A percentile compares a stretch with the other conserved stretches of the same genome.
phyloP scores from a whole-genome alignment of 78 protist species.

The Dictyostelium brefeldianum region DNA sequence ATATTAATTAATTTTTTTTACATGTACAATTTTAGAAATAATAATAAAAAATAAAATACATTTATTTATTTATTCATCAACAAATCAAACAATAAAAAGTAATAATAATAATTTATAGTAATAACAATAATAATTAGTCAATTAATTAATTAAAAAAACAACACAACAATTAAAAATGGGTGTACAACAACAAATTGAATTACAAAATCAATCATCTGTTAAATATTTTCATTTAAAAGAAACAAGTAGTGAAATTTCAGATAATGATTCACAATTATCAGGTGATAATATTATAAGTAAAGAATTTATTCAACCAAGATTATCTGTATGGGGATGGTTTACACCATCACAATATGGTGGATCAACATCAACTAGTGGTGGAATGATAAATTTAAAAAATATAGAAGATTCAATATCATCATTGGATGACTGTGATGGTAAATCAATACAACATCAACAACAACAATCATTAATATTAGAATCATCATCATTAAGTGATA shows the following conservation, averaged over 20 bases:
- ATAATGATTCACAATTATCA: neutral
- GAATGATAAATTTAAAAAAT: neutral
- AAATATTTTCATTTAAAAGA: conserved; percentile 53
- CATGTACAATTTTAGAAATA: neutral
- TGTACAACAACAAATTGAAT: conserved; percentile 54
- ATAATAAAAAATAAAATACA: neutral
- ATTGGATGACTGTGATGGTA: neutral
- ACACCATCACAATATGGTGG: conserved; percentile 34
- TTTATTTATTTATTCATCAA: conserved; percentile 8
- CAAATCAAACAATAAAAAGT: too few relatives aligned
- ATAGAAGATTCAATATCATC: neutral
- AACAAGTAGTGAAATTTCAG: conserved; percentile 3
- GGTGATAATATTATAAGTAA: neutral
- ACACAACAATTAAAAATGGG: conserved; percentile 27
- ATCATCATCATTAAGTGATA: neutral
- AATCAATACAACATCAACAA: conserved; percentile 6
- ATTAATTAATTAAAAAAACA: neutral
- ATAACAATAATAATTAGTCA: neutral
- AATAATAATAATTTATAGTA: neutral
- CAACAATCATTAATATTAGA: neutral
- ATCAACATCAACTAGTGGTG: neutral
- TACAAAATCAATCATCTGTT: conserved; percentile 35
- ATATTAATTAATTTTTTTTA: neutral
- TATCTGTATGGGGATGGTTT: conserved; percentile 61
- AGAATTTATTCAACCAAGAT: conserved; percentile 11